Conservation (phyloP, 2,329 filamentous ascomycete species). For the Madurella fahalii region DNA sequence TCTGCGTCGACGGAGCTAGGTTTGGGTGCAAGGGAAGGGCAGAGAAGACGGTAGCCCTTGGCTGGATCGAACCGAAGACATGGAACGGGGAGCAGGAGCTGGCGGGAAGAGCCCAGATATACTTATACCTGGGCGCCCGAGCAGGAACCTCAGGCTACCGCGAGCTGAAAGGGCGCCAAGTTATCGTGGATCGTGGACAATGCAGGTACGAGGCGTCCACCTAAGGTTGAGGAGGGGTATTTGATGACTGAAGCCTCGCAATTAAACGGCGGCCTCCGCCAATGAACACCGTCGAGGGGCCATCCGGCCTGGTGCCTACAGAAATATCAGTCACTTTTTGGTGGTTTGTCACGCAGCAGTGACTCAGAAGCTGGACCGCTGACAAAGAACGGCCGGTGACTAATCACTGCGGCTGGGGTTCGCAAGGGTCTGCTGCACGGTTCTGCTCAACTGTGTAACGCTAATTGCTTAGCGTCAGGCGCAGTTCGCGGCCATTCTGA, state of each 20-base stretch:
- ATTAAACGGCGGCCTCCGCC: neutral
- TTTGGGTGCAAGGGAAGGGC: neutral
- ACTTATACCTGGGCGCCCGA: slow-evolving; percentile 14
- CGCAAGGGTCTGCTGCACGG: neutral
- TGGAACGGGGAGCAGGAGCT: neutral
- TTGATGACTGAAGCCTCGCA: neutral
- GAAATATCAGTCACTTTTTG: neutral
- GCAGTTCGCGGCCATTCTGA: neutral
- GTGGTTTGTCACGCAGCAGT: neutral
- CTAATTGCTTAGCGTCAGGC: neutral
- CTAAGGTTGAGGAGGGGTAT: no score
- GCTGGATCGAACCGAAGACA: neutral
- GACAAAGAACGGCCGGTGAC: neutral
- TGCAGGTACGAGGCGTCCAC: no score
- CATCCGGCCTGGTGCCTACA: neutral
- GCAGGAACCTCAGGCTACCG: neutral
- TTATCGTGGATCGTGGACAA: no score
- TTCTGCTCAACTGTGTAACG: neutral
- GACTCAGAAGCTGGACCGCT: neutral
- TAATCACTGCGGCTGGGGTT: neutral
- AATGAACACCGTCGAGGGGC: neutral
- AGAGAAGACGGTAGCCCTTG: neutral
- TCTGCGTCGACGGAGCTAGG: neutral
- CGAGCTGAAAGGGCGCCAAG: no score
- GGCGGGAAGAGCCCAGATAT: slow-evolving; percentile 1